A percentile compares a stretch with the other conserved stretches of the same genome.
Evolutionary conservation across 192 early-diverging fungal genomes (phyloP).

Genomic region (Gigaspora rosea): DNA sequence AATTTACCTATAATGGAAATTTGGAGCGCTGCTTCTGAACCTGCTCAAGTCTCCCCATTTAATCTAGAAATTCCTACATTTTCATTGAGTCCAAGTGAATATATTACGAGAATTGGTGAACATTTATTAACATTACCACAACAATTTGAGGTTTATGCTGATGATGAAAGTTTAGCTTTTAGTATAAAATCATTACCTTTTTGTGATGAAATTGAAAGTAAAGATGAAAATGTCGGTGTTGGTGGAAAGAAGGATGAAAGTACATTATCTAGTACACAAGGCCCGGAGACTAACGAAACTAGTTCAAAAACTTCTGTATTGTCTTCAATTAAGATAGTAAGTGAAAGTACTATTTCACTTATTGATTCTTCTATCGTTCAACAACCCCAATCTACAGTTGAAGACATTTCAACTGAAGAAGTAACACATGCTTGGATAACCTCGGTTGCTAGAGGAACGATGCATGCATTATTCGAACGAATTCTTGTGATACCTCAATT

Average conservation of each 20-base stretch:
- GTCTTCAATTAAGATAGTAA: neutral
- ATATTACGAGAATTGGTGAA: conserved; percentile 71
- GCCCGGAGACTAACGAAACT: too few species aligned
- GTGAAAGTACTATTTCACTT: neutral
- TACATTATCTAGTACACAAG: too few species aligned
- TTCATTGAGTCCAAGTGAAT: conserved; percentile 64
- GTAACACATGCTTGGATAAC: conserved; percentile 70
- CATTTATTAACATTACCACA: conserved; percentile 68
- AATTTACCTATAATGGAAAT: conserved; percentile 44
- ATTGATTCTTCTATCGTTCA: conserved; percentile 16
- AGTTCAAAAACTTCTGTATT: neutral
- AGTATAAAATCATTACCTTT: conserved; percentile 47
- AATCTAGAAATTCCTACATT: conserved; percentile 57
- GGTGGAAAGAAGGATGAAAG: neutral
- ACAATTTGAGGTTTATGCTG: conserved; percentile 65
- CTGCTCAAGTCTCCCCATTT: conserved; percentile 27
- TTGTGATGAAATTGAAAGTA: conserved; percentile 35
- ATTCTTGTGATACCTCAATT: conserved; percentile 26
- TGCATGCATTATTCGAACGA: conserved; percentile 45
- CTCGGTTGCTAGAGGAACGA: conserved; percentile 61
- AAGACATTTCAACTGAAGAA: conserved; percentile 46
- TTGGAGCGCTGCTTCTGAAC: conserved; percentile 42
- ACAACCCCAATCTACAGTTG: conserved; percentile 32
- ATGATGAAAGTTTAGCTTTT: conserved; percentile 54
- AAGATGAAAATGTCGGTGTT: neutral